These are phyloP conservation scores for Wickerhamiella occidentalis DNA, from an alignment of 805 yeast species.

Conservation along the genomic window DNA sequence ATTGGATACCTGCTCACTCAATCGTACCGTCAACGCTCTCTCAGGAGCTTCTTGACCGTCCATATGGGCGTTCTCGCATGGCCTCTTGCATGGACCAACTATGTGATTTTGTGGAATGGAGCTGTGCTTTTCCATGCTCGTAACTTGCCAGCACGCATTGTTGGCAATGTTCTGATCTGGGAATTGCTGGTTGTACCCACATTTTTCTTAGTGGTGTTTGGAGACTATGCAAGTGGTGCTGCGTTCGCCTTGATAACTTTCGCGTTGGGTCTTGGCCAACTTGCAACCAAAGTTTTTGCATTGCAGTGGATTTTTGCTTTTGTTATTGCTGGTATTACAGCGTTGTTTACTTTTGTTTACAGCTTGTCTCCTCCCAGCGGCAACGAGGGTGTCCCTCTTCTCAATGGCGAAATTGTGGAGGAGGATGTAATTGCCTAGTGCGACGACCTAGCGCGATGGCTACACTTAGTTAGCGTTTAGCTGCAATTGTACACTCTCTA, in stretches of 20 bases:
- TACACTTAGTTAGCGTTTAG: no score
- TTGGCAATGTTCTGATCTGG: slow-evolving; percentile 71
- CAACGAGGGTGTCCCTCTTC: slow-evolving; percentile 19
- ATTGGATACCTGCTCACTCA: slow-evolving; percentile 45
- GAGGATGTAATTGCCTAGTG: not conserved
- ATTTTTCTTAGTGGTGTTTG: slow-evolving; percentile 42
- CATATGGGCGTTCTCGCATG: slow-evolving; percentile 58
- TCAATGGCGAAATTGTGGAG: slow-evolving; percentile 6
- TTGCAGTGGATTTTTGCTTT: slow-evolving; percentile 82
- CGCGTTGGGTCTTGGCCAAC: slow-evolving; percentile 60
- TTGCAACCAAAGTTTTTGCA: slow-evolving; percentile 56
- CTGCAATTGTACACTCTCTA: not conserved
- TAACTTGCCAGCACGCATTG: slow-evolving; percentile 44
- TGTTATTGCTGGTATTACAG: slow-evolving; percentile 45
- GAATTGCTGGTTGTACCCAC: slow-evolving; percentile 57
- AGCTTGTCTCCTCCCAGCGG: slow-evolving; percentile 19
- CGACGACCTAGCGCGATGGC: no score
- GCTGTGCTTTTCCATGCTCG: slow-evolving; percentile 59
- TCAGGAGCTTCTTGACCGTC: slow-evolving; percentile 41
- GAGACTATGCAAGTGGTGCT: slow-evolving; percentile 62
- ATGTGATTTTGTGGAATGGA: slow-evolving; percentile 74
- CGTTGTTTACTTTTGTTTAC: slow-evolving; percentile 39
- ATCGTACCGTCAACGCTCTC: slow-evolving; percentile 44
- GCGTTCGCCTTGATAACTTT: slow-evolving; percentile 45
- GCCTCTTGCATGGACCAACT: slow-evolving; percentile 65